Evolutionary conservation across 202 grass and related monocot species (phyloP).

Genomic region (Setaria viridis): DNA sequence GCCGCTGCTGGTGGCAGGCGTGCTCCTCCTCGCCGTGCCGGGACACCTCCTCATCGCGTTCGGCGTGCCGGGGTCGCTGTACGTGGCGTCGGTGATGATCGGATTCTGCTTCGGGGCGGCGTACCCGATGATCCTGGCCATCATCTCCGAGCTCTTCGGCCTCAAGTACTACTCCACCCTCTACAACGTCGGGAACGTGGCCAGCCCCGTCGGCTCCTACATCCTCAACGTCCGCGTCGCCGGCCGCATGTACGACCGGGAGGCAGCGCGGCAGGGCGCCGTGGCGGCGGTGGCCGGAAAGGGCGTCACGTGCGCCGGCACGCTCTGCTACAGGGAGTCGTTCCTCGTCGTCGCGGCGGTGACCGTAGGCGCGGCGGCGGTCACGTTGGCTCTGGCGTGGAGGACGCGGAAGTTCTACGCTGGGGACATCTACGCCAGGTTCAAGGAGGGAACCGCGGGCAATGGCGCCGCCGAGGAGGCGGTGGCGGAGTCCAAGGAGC

Average conservation of each 20-base stretch:
- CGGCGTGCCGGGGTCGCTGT: background rate
- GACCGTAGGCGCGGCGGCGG: slow-evolving; percentile 54
- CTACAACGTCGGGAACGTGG: slow-evolving; percentile 58
- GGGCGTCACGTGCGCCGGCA: too few relatives aligned
- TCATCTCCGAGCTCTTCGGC: slow-evolving; percentile 65
- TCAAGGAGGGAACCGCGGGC: background rate
- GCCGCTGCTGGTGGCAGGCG: slow-evolving; percentile 36
- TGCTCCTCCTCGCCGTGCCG: background rate
- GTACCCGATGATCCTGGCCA: slow-evolving; percentile 60
- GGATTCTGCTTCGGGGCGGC: slow-evolving; percentile 34
- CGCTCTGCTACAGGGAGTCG: too few relatives aligned
- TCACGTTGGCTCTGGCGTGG: slow-evolving; percentile 61
- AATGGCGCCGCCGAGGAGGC: too few relatives aligned
- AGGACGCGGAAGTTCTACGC: slow-evolving; percentile 67
- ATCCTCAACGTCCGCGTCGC: background rate
- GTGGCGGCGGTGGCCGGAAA: too few relatives aligned
- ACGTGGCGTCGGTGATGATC: background rate
- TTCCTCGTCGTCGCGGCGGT: background rate
- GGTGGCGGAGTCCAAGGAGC: too few relatives aligned
- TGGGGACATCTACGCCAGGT: slow-evolving; percentile 73
- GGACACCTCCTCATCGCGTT: background rate
- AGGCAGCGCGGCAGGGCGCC: background rate
- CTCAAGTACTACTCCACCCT: slow-evolving; percentile 79
- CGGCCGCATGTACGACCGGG: background rate
- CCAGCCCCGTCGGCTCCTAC: slow-evolving; percentile 52